Evolutionary conservation across 345 rosid genomes (phyloP), one percentile per base, ranked within the genome.

Genomic region (Aquilaria malaccensis): DNA sequence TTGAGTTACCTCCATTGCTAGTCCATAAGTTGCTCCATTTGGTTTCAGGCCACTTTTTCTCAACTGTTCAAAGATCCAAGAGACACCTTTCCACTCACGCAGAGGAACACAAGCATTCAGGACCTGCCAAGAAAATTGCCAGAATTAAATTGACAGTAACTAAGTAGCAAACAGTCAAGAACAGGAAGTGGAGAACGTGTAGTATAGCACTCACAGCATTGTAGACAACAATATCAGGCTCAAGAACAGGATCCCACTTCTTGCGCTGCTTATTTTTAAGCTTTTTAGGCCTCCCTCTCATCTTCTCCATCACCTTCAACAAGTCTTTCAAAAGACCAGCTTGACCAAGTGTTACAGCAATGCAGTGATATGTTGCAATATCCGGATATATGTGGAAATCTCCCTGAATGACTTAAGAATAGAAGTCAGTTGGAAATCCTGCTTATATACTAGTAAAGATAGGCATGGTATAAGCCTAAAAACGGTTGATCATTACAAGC

Each of bases 1-100:
- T 41, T 60, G 43, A 4, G 52, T 77, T 84, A 93, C 98, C 97
- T 93, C 97, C 96, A 93, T 93, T 10, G 98, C 96, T 59, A 93
- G 86, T 76, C 98, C 98, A 76, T 87, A 87, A 33, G 96, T 87
- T 50, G 97, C 97, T 75, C 86, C 96, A 72, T 81, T 85, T 62
- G 98, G 98, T 76, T 82, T 84, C 58, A 89, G 73, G 59, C 90
- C 86, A 66, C 77, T 72, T 77, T 83, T 89, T 69, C 94, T 80
- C 71, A 93, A 66, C 78, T 93, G 89, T 69, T 79, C 50, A 81
- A 93, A 87, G 59, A 85, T 97, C 97, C 96, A 89, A 41, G 85
- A 77, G 56, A 87, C 98, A 60, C 88, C 96, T 75, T 87, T 85
- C 98, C 94, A 93, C 65, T 87, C 96, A 55, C 56, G 81, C 65